Percentiles rank a stretch among this genome's conserved stretches.
Evolutionary conservation across 192 early-diverging fungal genomes (phyloP).

Genomic region (Backusella liffmaniae): DNA sequence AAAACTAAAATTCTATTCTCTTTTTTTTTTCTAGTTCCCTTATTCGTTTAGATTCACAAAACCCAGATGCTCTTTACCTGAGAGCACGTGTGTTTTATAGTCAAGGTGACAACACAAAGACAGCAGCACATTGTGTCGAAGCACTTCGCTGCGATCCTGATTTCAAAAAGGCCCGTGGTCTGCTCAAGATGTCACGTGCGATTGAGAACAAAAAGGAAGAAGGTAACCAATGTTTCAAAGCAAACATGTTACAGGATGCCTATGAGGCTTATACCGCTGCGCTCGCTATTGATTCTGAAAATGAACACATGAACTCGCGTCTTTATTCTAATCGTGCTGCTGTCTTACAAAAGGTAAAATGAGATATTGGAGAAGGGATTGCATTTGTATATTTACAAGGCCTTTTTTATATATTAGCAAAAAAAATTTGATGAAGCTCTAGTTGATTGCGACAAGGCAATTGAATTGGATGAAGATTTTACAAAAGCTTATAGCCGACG

Average conservation of each 20-base stretch:
- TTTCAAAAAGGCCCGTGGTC: slow-evolving; percentile 59
- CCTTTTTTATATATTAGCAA: slow-evolving; percentile 28
- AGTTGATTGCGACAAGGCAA: slow-evolving; percentile 62
- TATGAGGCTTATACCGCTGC: slow-evolving; percentile 67
- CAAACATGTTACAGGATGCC: slow-evolving; percentile 55
- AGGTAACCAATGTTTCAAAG: slow-evolving; percentile 76
- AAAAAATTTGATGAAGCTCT: slow-evolving; percentile 54
- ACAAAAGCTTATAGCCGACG: slow-evolving; percentile 75
- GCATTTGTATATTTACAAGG: background rate
- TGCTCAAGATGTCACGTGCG: slow-evolving; percentile 62
- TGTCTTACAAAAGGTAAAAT: slow-evolving; percentile 55
- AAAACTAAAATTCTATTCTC: background rate
- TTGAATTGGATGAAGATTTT: slow-evolving; percentile 64
- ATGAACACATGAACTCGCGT: slow-evolving; percentile 61
- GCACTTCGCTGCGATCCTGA: slow-evolving; percentile 80
- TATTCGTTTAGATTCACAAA: slow-evolving; percentile 59
- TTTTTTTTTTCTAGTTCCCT: slow-evolving; percentile 43
- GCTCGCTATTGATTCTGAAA: slow-evolving; percentile 64
- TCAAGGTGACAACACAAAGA: slow-evolving; percentile 61
- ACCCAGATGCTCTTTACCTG: slow-evolving; percentile 68
- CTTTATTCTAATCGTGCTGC: slow-evolving; percentile 78
- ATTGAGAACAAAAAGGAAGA: slow-evolving; percentile 66
- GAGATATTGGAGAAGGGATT: background rate
- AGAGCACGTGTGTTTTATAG: slow-evolving; percentile 69
- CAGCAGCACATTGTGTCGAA: slow-evolving; percentile 50